Evolutionary conservation across 2,329 filamentous ascomycete species (phyloP).

Genomic region (Exophiala xenobiotica): DNA sequence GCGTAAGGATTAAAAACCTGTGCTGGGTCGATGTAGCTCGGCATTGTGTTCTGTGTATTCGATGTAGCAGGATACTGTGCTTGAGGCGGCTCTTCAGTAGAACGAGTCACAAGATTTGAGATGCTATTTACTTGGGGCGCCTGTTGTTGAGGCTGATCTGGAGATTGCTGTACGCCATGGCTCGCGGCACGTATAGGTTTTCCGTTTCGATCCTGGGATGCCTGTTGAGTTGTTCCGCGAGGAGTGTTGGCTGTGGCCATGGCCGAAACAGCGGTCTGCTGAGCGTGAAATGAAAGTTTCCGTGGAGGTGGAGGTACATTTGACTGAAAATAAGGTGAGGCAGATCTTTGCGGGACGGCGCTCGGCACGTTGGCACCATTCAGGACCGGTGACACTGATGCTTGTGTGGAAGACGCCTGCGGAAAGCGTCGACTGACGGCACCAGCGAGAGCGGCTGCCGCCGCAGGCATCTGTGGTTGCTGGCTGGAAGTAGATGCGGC

Average conservation of each 20-base stretch:
- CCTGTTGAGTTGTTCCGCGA: slow-evolving; percentile 3
- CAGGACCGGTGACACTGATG: slow-evolving; percentile 15
- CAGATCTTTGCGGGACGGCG: slow-evolving; percentile 5
- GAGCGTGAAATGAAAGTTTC: slow-evolving; percentile 1
- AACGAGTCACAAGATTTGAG: slow-evolving; percentile 23
- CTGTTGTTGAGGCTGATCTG: background rate
- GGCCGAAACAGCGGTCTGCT: slow-evolving; percentile 1
- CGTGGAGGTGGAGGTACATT: slow-evolving; percentile 4
- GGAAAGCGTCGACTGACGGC: slow-evolving; percentile 22
- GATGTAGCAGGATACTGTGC: slow-evolving; percentile 6
- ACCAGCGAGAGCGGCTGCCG: slow-evolving; percentile 25
- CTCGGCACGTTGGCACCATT: background rate
- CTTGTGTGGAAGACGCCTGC: slow-evolving; percentile 7
- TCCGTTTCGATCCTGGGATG: background rate
- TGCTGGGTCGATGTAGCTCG: slow-evolving; percentile 53
- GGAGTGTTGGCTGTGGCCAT: background rate
- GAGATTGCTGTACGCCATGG: background rate
- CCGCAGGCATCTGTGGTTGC: slow-evolving; percentile 17
- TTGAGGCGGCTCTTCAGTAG: slow-evolving; percentile 12
- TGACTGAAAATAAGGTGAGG: slow-evolving; percentile 20
- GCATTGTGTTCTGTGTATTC: slow-evolving; percentile 31
- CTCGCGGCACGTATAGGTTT: slow-evolving; percentile 4
- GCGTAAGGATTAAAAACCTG: slow-evolving; percentile 56
- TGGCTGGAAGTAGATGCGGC: slow-evolving; percentile 14
- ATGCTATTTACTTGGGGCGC: slow-evolving; percentile 18